Evolutionary conservation across 768 basidiomycete species (phyloP), one percentile per base, ranked within the genome.

Genomic region (Pulveroboletus sp.): DNA sequence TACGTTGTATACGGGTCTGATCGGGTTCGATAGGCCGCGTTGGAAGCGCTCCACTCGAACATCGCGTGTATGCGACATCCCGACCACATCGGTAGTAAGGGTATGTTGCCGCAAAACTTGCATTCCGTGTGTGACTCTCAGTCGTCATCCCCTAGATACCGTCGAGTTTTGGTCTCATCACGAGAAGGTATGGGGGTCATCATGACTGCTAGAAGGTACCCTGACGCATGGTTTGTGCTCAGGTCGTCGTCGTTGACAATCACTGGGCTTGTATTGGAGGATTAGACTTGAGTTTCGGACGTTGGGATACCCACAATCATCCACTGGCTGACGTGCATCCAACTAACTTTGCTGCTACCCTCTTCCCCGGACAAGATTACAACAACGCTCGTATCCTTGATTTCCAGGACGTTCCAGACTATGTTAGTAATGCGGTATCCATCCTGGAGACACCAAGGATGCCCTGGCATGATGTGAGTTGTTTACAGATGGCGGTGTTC

Each of bases 341-440:
- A 0, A 91, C 91, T 2, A 76, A 93, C 58, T 93, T 93, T 62
- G 60, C 68, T 39, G 76, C 76, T 46, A 91, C 89, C 1, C 75
- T 98, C 26, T 98, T 95, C 75, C 90, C 95, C 0, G 95, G 95
- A 5, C 78, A 96, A 67, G 93, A 94, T 62, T 95, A 87, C 70
- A 94, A 96, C 66, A 91, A 98, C 51, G 91, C 92, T 1, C 81
- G 93, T 8, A 73, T 87, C 30, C 75, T 82, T 67, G 93, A 95
- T 62, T 93, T 94, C 72, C 77, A 92, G 62, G 73, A 86, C 9
- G 95, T 97, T 1, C 75, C 79, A 49, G 76, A 90, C 54, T 92
- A 83, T 62, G 79, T 82, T 21, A 84, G 81, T 60, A 89, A 86
- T 52, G 75, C 76, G 0, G 64, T 92, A 14, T 84, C 82, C 30